These are phyloP conservation scores for Nakazawaea wyomingensis DNA, from an alignment of 805 yeast species.

Conservation along the genomic window DNA sequence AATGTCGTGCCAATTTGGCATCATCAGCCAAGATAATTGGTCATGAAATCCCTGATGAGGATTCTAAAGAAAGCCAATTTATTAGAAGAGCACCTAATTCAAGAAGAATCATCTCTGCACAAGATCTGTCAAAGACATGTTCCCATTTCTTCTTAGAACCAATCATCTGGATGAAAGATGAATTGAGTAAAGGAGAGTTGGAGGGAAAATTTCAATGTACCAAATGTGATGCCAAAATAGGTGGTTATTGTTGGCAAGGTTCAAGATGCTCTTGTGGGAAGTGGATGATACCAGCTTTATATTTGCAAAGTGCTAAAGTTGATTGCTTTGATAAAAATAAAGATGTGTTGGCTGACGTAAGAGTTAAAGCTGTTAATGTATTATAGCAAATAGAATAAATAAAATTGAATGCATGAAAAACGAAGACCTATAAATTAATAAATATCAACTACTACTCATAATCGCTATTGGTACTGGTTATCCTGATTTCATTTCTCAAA, in stretches of 20 bases:
- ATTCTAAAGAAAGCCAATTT: slow-evolving; percentile 62
- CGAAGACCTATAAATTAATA: no score
- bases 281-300: slow-evolving; percentile 93
- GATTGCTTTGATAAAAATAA: slow-evolving; percentile 45
- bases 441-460: not conserved
- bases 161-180: slow-evolving; percentile 84
- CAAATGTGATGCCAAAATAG: slow-evolving; percentile 78
- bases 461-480: slow-evolving; percentile 9
- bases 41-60: slow-evolving; percentile 64
- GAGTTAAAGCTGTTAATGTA: slow-evolving; percentile 11
- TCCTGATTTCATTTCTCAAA: slow-evolving; percentile 9
- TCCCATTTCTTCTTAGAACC: slow-evolving; percentile 90
- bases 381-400: not conserved
- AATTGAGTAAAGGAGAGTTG: slow-evolving; percentile 63
- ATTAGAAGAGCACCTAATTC: slow-evolving; percentile 59
- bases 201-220: slow-evolving; percentile 90
- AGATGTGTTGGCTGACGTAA: slow-evolving; percentile 12
- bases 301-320: slow-evolving; percentile 73
- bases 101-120: slow-evolving; percentile 51
- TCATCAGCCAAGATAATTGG: slow-evolving; percentile 51
- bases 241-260: slow-evolving; percentile 94
- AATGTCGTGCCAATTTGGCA: slow-evolving; percentile 73
- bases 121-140: slow-evolving; percentile 57
- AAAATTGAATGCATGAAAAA: not conserved
- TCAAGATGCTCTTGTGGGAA: slow-evolving; percentile 90